A percentile compares a stretch with the other conserved stretches of the same genome.
Evolutionary conservation across 2,329 filamentous ascomycete species (phyloP).

Genomic region (Botryotinia calthae): DNA sequence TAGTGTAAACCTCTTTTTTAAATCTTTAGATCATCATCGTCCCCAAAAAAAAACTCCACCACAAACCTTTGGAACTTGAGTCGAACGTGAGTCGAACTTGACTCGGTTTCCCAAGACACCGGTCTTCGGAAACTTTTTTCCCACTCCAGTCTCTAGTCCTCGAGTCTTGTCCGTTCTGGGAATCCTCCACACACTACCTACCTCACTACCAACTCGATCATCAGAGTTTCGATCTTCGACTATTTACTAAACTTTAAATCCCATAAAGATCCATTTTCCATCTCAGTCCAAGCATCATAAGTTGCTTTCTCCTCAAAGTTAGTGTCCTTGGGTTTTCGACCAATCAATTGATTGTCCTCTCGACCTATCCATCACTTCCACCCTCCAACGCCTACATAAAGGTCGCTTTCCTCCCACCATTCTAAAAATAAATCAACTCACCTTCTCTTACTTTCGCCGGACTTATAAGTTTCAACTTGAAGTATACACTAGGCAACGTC

Average conservation of each 20-base stretch:
- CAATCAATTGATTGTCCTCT: neutral
- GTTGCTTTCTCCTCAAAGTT: neutral
- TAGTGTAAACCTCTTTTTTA: neutral
- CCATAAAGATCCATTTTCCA: neutral
- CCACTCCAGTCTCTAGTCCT: neutral
- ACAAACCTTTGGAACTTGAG: neutral
- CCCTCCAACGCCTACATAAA: no score
- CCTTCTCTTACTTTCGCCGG: neutral
- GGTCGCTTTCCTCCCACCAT: neutral
- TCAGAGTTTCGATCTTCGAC: neutral
- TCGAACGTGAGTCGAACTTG: neutral
- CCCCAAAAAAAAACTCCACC: neutral
- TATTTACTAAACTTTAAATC: neutral
- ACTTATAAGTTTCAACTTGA: neutral
- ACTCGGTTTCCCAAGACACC: neutral
- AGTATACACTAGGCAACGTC: conserved; percentile 19
- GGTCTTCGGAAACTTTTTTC: neutral
- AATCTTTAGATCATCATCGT: neutral
- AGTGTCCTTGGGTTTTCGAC: neutral
- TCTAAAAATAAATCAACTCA: neutral
- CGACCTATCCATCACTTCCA: neutral
- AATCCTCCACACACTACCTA: neutral
- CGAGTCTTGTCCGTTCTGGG: neutral
- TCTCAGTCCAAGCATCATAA: neutral
- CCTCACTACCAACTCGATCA: neutral